Conservation (phyloP, 2,329 filamentous ascomycete species). For the Alternaria brassicae region DNA sequence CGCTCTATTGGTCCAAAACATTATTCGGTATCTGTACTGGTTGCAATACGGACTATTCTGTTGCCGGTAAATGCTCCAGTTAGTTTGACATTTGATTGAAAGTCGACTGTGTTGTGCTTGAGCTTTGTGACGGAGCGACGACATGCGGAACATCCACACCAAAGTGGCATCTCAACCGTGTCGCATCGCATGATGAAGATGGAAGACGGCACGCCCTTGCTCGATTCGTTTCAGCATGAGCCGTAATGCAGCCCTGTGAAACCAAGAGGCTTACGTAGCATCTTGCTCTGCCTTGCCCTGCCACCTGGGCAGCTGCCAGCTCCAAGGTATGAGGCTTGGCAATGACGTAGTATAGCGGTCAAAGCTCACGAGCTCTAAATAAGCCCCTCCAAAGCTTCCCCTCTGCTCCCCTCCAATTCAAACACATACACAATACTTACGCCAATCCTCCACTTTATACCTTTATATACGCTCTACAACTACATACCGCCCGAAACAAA, state of each 20-base stretch:
- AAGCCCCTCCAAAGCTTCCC: constrained; percentile 45
- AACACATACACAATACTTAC: neutral
- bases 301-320: neutral
- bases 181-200: neutral
- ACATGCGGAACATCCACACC: no score
- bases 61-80: no score
- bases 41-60: no score
- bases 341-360: constrained; percentile 40
- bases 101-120: no score
- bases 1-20: no score
- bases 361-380: constrained; percentile 37
- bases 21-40: no score
- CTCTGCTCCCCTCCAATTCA: constrained; percentile 19
- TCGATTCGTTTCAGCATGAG: constrained; percentile 23
- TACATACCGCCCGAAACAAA: neutral
- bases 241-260: constrained; percentile 13
- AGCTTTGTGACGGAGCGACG: no score
- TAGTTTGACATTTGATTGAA: no score
- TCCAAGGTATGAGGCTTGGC: constrained; percentile 29
- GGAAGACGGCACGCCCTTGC: neutral
- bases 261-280: constrained; percentile 4
- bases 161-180: no score
- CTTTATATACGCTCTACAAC: neutral
- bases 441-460: neutral
- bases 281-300: neutral